A percentile compares a stretch with the other conserved stretches of the same genome.
phyloP scores from a whole-genome alignment of 495 filamentous ascomycete species.

The Filosporella fistucella region DNA sequence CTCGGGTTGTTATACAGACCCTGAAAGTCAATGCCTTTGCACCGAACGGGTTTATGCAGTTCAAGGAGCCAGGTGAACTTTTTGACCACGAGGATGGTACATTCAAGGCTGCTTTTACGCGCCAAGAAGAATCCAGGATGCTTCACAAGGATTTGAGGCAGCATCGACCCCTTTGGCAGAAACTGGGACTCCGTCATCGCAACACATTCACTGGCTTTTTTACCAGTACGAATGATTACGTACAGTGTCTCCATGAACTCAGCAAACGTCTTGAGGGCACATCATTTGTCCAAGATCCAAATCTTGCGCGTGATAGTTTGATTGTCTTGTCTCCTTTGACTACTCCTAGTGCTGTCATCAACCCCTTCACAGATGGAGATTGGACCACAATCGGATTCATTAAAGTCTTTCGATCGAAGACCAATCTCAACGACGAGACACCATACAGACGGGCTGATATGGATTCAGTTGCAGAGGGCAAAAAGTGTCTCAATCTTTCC shows the following conservation, averaged over 20 bases:
- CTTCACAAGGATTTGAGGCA: slow-evolving; percentile 3
- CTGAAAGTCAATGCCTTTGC: too few species aligned
- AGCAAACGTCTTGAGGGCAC: slow-evolving; percentile 1
- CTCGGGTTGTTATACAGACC: too few species aligned
- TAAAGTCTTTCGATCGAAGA: slow-evolving; percentile 16
- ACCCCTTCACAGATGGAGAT: background rate
- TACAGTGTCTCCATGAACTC: slow-evolving; percentile 15
- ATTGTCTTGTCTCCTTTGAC: slow-evolving; percentile 12
- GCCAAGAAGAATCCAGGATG: slow-evolving; percentile 8
- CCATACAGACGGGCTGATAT: slow-evolving; percentile 21
- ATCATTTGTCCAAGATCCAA: background rate
- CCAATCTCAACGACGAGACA: slow-evolving; percentile 4
- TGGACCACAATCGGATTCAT: slow-evolving; percentile 16
- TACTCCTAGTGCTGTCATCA: slow-evolving; percentile 3
- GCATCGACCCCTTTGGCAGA: slow-evolving; percentile 12
- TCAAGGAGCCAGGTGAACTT: slow-evolving; percentile 4
- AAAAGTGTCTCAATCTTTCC: slow-evolving; percentile 9
- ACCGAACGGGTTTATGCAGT: too few species aligned
- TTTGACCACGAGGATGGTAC: slow-evolving; percentile 17
- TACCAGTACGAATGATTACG: slow-evolving; percentile 6
- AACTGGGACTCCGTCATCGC: slow-evolving; percentile 14
- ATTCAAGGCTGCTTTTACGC: slow-evolving; percentile 17
- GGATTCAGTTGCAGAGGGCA: slow-evolving; percentile 8
- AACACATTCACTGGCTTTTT: background rate
- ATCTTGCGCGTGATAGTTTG: slow-evolving; percentile 8